These are phyloP conservation scores for Kodamaea hsintzibuensis DNA, from an alignment of 805 yeast species.

Conservation along the genomic window DNA sequence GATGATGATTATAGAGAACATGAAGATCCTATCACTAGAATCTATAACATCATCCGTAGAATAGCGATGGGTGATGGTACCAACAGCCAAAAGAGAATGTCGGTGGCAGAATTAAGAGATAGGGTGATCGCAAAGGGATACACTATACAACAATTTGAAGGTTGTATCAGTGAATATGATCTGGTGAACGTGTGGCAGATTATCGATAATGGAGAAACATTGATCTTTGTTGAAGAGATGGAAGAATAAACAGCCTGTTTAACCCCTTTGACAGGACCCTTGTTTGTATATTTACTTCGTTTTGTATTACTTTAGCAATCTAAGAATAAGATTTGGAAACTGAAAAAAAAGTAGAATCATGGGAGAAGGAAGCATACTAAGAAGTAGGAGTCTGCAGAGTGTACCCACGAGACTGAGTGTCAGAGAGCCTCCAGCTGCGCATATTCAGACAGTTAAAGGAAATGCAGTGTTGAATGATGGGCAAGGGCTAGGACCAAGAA, in stretches of 20 bases:
- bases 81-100: constrained; percentile 28
- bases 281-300: background rate
- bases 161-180: constrained; percentile 74
- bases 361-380: background rate
- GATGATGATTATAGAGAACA: constrained; percentile 56
- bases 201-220: constrained; percentile 65
- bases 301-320: constrained; percentile 1
- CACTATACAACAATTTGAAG: constrained; percentile 74
- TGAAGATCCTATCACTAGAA: constrained; percentile 58
- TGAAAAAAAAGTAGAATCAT: background rate
- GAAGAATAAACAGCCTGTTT: constrained; percentile 5
- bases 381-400: background rate
- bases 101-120: constrained; percentile 54
- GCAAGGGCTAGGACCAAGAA: background rate
- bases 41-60: constrained; percentile 68
- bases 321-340: background rate
- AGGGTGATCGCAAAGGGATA: constrained; percentile 78
- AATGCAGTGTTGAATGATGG: background rate
- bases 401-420: background rate
- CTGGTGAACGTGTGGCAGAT: constrained; percentile 74
- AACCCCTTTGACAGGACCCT: background rate
- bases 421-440: background rate
- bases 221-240: constrained; percentile 52
- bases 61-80: constrained; percentile 46
- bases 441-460: background rate